Evolutionary conservation across 257 asterid species (phyloP).

Genomic region (Leptodermis oblonga): DNA sequence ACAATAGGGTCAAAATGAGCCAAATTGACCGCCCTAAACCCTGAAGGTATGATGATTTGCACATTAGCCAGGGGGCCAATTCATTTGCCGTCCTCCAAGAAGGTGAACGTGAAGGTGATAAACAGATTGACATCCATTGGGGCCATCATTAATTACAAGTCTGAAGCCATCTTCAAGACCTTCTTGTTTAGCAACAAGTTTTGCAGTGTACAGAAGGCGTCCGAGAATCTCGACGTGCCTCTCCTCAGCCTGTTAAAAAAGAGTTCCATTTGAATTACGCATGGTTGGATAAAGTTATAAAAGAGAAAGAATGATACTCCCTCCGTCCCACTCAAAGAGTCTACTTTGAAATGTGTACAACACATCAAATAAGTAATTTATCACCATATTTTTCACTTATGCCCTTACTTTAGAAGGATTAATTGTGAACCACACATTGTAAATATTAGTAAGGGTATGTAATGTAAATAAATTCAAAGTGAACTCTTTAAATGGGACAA

Average conservation of each 20-base stretch:
- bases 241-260: constrained; percentile 68
- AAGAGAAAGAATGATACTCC: no score
- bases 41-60: background rate
- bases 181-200: constrained; percentile 85
- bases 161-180: constrained; percentile 86
- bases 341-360: no score
- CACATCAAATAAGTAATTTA: no score
- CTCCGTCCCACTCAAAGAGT: no score
- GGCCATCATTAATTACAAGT: constrained; percentile 86
- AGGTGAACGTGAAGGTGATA: constrained; percentile 92
- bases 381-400: no score
- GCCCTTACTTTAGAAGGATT: no score
- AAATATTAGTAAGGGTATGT: no score
- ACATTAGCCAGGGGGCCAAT: constrained; percentile 95
- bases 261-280: background rate
- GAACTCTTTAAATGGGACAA: no score
- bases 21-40: background rate
- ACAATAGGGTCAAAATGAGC: background rate
- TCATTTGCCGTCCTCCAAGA: constrained; percentile 93
- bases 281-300: background rate
- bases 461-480: no score
- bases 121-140: constrained; percentile 89
- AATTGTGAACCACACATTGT: no score
- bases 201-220: constrained; percentile 71
- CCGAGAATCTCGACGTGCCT: constrained; percentile 75